A percentile compares a stretch with the other conserved stretches of the same genome.
Conservation (phyloP, 2,329 filamentous ascomycete species). For the Hymenoscyphus occultus region DNA sequence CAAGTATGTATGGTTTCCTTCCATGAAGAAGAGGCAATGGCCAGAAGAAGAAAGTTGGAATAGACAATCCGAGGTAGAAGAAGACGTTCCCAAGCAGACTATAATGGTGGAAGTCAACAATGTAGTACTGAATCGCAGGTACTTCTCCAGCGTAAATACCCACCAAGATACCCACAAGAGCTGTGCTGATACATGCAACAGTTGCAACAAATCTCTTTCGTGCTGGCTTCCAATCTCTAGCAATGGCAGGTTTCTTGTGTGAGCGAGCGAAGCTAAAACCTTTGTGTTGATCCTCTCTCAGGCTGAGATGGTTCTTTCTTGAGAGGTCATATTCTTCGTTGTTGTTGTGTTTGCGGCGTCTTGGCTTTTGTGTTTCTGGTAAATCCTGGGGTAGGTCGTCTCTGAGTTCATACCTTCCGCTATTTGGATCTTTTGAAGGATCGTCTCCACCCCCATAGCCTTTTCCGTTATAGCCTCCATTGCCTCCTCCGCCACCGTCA, state of each 20-base stretch:
- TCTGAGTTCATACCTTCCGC: slow-evolving; percentile 21
- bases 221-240: slow-evolving; percentile 65
- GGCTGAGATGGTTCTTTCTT: slow-evolving; percentile 52
- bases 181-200: slow-evolving; percentile 70
- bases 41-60: slow-evolving; percentile 70
- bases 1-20: slow-evolving; percentile 72
- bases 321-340: slow-evolving; percentile 41
- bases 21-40: slow-evolving; percentile 72
- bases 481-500: background rate
- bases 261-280: slow-evolving; percentile 52
- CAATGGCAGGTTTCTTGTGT: slow-evolving; percentile 62
- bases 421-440: slow-evolving; percentile 10
- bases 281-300: slow-evolving; percentile 43
- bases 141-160: slow-evolving; percentile 78
- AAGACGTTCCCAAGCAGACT: slow-evolving; percentile 71
- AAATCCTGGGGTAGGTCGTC: slow-evolving; percentile 25
- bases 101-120: slow-evolving; percentile 65
- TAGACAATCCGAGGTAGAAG: slow-evolving; percentile 67
- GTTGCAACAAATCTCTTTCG: slow-evolving; percentile 68
- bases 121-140: slow-evolving; percentile 74
- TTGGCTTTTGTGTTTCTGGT: slow-evolving; percentile 20
- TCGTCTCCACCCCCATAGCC: slow-evolving; percentile 2
- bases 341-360: slow-evolving; percentile 16
- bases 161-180: slow-evolving; percentile 65
- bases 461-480: background rate